These are phyloP conservation scores for Microbotryum lychnidis-dioicae DNA, from an alignment of 1,284 basidiomycete genomes.

Conservation along the genomic window DNA sequence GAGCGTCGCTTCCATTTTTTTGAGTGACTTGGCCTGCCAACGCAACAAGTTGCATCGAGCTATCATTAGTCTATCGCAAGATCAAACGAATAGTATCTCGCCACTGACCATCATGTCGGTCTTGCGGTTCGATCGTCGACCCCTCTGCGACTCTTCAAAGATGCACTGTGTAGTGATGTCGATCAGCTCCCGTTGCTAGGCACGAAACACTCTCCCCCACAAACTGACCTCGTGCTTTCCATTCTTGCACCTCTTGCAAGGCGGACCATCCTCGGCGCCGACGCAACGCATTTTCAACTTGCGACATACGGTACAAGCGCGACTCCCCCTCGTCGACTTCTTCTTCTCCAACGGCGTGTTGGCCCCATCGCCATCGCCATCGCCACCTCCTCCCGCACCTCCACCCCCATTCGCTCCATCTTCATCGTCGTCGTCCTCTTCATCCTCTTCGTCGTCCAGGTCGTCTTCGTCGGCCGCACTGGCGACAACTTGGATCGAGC, in stretches of 20 bases:
- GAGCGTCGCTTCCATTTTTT: conserved; percentile 85
- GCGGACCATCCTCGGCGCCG: conserved; percentile 80
- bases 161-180: conserved; percentile 50
- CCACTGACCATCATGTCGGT: conserved; percentile 55
- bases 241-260: conserved; percentile 50
- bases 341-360: conserved; percentile 22
- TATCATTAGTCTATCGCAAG: too few species aligned
- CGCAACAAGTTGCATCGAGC: neutral
- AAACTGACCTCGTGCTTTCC: conserved; percentile 61
- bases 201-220: neutral
- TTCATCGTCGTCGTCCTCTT: conserved; percentile 37
- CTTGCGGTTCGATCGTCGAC: conserved; percentile 59
- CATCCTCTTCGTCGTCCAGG: conserved; percentile 44
- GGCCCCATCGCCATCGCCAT: conserved; percentile 7
- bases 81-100: too few species aligned
- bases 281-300: conserved; percentile 88
- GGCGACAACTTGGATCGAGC: too few species aligned
- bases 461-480: conserved; percentile 37
- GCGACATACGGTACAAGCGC: conserved; percentile 88
- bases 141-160: conserved; percentile 89
- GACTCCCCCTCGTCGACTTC: conserved; percentile 40
- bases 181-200: too few species aligned
- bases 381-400: conserved; percentile 9
- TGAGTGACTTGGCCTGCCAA: conserved; percentile 59
- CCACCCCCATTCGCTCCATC: conserved; percentile 11